These are phyloP conservation scores for Penicillium sp. DNA, from an alignment of 2,329 filamentous ascomycete genomes.

Conservation along the genomic window DNA sequence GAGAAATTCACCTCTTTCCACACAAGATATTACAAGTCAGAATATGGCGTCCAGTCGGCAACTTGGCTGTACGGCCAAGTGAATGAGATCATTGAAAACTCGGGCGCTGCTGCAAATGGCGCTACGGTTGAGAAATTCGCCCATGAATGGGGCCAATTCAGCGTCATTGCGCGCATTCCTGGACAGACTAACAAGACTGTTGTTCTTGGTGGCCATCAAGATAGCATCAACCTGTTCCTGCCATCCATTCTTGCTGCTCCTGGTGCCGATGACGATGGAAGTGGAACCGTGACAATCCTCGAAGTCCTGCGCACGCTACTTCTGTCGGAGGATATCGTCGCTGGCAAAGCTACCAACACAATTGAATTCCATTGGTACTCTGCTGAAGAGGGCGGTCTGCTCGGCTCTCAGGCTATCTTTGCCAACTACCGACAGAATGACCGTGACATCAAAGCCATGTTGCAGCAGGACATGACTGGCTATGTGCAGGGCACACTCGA, in stretches of 20 bases:
- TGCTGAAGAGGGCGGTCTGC: slow-evolving; percentile 80
- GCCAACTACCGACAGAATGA: slow-evolving; percentile 68
- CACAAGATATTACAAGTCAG: slow-evolving; percentile 57
- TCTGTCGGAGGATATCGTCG: slow-evolving; percentile 63
- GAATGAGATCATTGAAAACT: slow-evolving; percentile 63
- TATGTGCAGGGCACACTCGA: slow-evolving; percentile 79
- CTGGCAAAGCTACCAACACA: slow-evolving; percentile 74
- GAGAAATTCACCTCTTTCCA: slow-evolving; percentile 62
- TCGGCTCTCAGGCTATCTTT: slow-evolving; percentile 89
- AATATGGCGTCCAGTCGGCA: slow-evolving; percentile 74
- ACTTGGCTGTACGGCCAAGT: slow-evolving; percentile 80
- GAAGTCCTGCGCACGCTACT: slow-evolving; percentile 83
- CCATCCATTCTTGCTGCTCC: slow-evolving; percentile 80
- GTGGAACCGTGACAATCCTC: slow-evolving; percentile 88
- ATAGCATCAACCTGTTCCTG: slow-evolving; percentile 90
- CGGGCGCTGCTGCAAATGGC: slow-evolving; percentile 63
- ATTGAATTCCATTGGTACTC: slow-evolving; percentile 97
- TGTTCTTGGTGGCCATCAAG: slow-evolving; percentile 87
- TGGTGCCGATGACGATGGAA: slow-evolving; percentile 93
- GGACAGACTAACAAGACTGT: slow-evolving; percentile 79
- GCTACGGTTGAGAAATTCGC: slow-evolving; percentile 70
- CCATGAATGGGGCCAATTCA: slow-evolving; percentile 85
- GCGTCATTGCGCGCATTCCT: slow-evolving; percentile 86
- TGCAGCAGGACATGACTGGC: slow-evolving; percentile 98
- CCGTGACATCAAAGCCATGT: slow-evolving; percentile 86